Conservation (phyloP, 2,329 filamentous ascomycete species). For the Fusarium mexicanum region DNA sequence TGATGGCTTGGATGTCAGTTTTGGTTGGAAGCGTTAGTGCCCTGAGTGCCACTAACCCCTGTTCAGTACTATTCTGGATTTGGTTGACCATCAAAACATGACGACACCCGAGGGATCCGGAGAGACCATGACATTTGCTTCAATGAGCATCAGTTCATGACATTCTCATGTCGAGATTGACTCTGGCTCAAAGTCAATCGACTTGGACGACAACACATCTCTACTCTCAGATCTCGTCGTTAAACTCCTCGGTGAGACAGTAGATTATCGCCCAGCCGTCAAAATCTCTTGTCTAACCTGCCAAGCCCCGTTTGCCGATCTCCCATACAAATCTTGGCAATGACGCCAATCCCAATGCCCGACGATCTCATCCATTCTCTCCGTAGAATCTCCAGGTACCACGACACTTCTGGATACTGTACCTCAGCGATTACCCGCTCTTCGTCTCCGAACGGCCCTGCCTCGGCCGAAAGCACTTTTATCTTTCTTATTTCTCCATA, state of each 20-base stretch:
- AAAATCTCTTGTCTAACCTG: background rate
- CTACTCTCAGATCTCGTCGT: rapidly evolving
- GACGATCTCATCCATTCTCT: background rate
- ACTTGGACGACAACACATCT: rapidly evolving
- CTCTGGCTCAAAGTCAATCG: background rate
- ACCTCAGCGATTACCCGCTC: background rate
- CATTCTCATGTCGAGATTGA: background rate
- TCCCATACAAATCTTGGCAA: conserved; percentile 11
- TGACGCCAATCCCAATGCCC: conserved; percentile 1
- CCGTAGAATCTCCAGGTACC: background rate
- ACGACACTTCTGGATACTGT: background rate
- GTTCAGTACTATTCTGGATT: background rate
- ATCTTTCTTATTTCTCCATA: background rate
- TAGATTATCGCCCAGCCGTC: background rate
- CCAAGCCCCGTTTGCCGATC: conserved; percentile 26
- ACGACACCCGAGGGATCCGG: conserved; percentile 32
- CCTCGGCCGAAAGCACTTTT: conserved; percentile 26
- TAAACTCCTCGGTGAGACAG: background rate
- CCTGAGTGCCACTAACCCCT: background rate
- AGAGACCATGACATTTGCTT: background rate
- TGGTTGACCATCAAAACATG: background rate
- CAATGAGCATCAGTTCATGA: background rate
- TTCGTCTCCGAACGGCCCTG: conserved; percentile 29
- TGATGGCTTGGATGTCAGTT: background rate
- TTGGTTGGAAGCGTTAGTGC: background rate